Base-by-base conservation (phyloP, 2,329 filamentous ascomycete species). In the Ceratocystis cacaofunesta region DNA sequence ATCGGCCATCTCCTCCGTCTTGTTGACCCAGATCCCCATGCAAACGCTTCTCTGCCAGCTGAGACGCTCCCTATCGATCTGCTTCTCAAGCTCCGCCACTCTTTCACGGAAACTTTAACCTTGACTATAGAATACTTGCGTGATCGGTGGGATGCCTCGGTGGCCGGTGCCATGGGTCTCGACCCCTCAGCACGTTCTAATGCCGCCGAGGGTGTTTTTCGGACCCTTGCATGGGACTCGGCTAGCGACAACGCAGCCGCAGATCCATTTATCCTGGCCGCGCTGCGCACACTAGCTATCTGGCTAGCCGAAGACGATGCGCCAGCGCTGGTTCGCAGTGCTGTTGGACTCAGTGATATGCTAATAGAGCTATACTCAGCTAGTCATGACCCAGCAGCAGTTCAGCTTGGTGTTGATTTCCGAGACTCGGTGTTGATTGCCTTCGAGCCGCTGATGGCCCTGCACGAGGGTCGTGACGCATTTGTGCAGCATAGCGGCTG, bases 291-390 rank as follows among this genome's bases (percentile, higher is more conserved):
- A 0, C 70, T 88, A 36, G 79, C 84, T 0, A 77, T 88, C 19
- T 89, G 86, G 86, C 75, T 88, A n/a, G 77, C 83, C 6, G 86
- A 89, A 68, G 85, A 89, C 66, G 85, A 88, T 50, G 84, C 83
- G 50, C 80, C 84, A 15, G 73, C 75, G 6, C 71, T 88, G 48
- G 76, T 84, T 10, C 79, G 76, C 61, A 81, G 86, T 70, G 80
- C 79, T 10, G 78, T 79, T 0, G 84, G 83, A 0, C 73, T 88
- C 62, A 79, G 78, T 67, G 86, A 88, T 69, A 80, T 88, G 77
- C 76, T 88, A 41, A 71, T 86, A 63, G 83, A 85, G 12, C 74
- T 88, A 0, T 88, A 88, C 71, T 75, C 75, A 12, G 28, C 44
- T 28, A 66, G 66, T 1, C 63, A 69, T 41, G 30, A 63, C 22